Percentiles rank a stretch among this genome's conserved stretches.
phyloP scores from a whole-genome alignment of 352 stramenopile species.

The Halophytophthora batemanensis region DNA sequence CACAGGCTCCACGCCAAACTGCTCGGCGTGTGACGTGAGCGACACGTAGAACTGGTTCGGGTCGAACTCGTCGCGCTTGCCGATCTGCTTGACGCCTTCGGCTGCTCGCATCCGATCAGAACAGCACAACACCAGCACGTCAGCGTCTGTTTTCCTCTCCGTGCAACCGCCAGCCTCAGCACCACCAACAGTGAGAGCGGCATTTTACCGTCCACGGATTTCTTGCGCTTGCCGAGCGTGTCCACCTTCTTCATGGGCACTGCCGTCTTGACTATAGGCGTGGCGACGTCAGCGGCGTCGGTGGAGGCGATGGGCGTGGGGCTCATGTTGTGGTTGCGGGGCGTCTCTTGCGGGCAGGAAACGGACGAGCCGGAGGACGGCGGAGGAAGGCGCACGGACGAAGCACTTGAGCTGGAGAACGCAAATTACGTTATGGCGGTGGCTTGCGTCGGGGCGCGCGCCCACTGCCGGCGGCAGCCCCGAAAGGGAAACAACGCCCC shows the following conservation, averaged over 20 bases:
- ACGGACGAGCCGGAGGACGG: not conserved
- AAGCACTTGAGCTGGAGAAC: constrained; percentile 28
- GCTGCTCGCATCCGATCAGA: constrained; percentile 27
- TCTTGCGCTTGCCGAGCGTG: constrained; percentile 88
- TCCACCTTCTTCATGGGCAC: constrained; percentile 74
- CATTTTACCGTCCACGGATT: constrained; percentile 75
- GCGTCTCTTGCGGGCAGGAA: not conserved
- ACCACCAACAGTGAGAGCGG: not conserved
- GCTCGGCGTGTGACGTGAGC: constrained; percentile 82
- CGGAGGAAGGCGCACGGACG: constrained; percentile 1
- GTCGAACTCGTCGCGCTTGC: constrained; percentile 84
- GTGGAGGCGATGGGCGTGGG: constrained; percentile 14
- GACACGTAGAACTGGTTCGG: constrained; percentile 87
- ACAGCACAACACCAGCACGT: constrained; percentile 3
- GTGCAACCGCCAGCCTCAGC: not conserved
- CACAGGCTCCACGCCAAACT: constrained; percentile 85
- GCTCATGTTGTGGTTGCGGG: not conserved
- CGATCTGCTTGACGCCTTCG: constrained; percentile 78
- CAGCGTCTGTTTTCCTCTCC: not conserved
- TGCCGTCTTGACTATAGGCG: constrained; percentile 16
- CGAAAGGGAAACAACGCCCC: constrained; percentile 13
- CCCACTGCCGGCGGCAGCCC: no score
- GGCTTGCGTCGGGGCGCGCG: not conserved
- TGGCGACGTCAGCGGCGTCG: not conserved
- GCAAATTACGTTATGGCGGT: constrained; percentile 38